Percentiles rank a stretch among this genome's conserved stretches.
Conservation (phyloP, 768 basidiomycete genomes). For the Pleurotus djamor region DNA sequence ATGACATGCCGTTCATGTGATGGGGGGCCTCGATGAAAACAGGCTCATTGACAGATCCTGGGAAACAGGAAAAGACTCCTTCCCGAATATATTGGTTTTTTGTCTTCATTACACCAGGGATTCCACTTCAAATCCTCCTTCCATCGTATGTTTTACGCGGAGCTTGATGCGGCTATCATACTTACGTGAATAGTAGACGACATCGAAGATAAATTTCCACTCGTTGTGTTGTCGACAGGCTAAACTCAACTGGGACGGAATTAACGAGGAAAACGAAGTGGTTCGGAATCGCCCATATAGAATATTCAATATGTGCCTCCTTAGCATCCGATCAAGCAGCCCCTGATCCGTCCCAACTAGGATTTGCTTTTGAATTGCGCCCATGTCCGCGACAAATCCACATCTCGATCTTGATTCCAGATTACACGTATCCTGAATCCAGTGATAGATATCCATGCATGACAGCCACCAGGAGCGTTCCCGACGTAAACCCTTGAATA, state of each 20-base stretch:
- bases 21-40: neutral
- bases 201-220: neutral
- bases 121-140: neutral
- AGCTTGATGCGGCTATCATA: neutral
- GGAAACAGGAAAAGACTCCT: neutral
- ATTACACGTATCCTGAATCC: constrained; percentile 9
- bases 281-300: constrained; percentile 2
- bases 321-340: constrained; percentile 3
- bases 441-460: constrained; percentile 2
- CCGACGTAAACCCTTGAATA: constrained; percentile 9
- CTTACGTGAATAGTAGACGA: neutral
- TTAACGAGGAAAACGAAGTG: neutral
- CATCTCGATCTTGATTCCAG: constrained; percentile 7
- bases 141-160: neutral
- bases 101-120: constrained; percentile 2
- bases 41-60: constrained; percentile 4
- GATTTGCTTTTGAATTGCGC: constrained; percentile 5
- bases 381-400: constrained; percentile 8
- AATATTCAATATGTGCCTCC: constrained; percentile 1
- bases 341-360: constrained; percentile 5
- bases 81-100: neutral
- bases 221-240: neutral
- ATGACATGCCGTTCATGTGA: constrained; percentile 1
- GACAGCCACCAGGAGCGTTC: constrained; percentile 6
- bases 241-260: neutral